Conservation (phyloP, 805 yeast species). For the Yarrowia osloensis region DNA sequence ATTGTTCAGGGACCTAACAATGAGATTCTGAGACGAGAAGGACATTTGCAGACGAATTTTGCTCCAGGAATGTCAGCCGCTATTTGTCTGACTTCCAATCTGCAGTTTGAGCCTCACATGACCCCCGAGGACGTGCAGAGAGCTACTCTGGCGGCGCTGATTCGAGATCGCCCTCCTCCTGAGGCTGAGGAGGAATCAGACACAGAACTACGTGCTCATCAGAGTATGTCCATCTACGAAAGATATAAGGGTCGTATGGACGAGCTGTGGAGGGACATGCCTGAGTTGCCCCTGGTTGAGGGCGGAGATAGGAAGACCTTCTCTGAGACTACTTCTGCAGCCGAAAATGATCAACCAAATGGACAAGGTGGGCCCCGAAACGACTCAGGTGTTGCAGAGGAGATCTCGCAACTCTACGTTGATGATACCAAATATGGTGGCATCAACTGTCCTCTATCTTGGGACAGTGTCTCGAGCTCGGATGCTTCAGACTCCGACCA, state of each 20-base stretch:
- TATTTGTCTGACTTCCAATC: neutral
- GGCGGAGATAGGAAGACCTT: neutral
- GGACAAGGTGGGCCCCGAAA: no score
- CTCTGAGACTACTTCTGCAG: no score
- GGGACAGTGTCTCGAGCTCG: no score
- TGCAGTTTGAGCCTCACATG: neutral
- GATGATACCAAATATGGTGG: no score
- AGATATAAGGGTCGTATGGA: neutral
- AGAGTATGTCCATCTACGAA: neutral
- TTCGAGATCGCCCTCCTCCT: neutral
- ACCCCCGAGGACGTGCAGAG: slow-evolving; percentile 3
- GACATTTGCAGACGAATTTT: neutral
- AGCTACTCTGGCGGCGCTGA: neutral
- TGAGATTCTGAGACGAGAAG: neutral
- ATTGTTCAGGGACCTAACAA: neutral
- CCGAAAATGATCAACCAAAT: no score
- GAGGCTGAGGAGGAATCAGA: neutral
- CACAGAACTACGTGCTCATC: neutral
- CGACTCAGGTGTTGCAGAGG: no score
- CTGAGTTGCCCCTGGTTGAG: neutral
- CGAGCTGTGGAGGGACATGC: neutral
- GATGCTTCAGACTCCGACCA: no score
- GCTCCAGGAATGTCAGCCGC: neutral
- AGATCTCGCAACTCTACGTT: no score
- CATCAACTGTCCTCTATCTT: no score